Percentiles rank a stretch among this genome's conserved stretches.
phyloP scores from a whole-genome alignment of 495 filamentous ascomycete species.

The Aspergillus hancockii region DNA sequence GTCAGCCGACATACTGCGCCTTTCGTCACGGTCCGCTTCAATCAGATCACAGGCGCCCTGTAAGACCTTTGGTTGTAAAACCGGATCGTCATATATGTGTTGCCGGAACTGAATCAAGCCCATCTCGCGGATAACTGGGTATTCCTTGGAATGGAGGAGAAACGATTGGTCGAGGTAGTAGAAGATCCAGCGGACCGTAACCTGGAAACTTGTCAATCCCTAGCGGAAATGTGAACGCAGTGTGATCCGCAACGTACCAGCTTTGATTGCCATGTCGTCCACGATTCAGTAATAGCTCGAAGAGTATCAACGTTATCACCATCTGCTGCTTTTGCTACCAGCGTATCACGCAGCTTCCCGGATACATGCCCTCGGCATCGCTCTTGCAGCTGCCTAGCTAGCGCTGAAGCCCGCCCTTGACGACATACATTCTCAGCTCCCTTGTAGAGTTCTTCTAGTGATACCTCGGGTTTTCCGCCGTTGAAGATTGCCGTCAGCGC shows the following conservation, averaged over 20 bases:
- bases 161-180: conserved; percentile 91
- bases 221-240: conserved; percentile 2
- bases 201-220: conserved; percentile 44
- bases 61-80: conserved; percentile 56
- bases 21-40: conserved; percentile 64
- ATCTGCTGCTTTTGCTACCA: conserved; percentile 51
- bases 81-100: conserved; percentile 54
- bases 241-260: conserved; percentile 52
- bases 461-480: conserved; percentile 58
- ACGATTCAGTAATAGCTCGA: conserved; percentile 63
- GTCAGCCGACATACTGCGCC: conserved; percentile 41
- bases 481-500: conserved; percentile 74
- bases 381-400: conserved; percentile 62
- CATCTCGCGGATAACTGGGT: conserved; percentile 59
- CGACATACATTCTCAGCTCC: conserved; percentile 89
- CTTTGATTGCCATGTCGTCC: conserved; percentile 78
- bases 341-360: conserved; percentile 52
- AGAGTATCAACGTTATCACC: conserved; percentile 63
- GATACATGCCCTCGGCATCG: conserved; percentile 65
- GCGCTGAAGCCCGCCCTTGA: conserved; percentile 63
- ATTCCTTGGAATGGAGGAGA: conserved; percentile 64
- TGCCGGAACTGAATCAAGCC: conserved; percentile 58
- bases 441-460: conserved; percentile 84
- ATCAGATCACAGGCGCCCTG: conserved; percentile 76
- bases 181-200: conserved; percentile 79